These are phyloP conservation scores for Schoenoplectus triqueter DNA, from an alignment of 202 grass and related monocot species.

Conservation along the genomic window DNA sequence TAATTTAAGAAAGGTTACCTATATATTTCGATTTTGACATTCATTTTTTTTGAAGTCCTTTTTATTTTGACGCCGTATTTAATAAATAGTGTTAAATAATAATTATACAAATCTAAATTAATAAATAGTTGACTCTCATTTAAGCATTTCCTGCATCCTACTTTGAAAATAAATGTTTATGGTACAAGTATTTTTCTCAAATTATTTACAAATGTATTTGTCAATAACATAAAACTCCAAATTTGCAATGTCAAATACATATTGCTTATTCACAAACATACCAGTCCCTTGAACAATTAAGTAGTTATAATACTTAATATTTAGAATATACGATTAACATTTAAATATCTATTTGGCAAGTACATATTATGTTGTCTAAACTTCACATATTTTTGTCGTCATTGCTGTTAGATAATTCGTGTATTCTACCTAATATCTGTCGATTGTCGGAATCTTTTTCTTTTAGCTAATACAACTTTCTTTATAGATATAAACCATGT, in stretches of 20 bases:
- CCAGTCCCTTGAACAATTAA: no score
- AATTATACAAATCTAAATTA: background rate
- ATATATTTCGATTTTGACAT: no score
- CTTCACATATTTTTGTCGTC: no score
- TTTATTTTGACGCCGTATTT: background rate
- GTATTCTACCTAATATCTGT: background rate
- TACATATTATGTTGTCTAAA: no score
- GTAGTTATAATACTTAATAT: no score
- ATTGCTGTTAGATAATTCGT: no score
- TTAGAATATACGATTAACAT: no score
- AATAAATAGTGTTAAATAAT: background rate
- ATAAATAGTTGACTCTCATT: background rate
- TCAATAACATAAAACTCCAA: background rate
- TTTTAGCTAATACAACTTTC: background rate
- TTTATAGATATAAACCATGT: no score
- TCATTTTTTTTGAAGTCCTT: no score
- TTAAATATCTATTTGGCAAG: no score
- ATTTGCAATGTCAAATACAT: background rate
- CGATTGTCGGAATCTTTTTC: background rate
- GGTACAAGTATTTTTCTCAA: background rate
- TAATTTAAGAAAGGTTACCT: no score
- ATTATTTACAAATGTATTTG: background rate
- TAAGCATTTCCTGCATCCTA: background rate
- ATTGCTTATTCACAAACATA: background rate
- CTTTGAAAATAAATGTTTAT: no score